Conservation (phyloP, 768 basidiomycete genomes). For the Mycena metata region DNA sequence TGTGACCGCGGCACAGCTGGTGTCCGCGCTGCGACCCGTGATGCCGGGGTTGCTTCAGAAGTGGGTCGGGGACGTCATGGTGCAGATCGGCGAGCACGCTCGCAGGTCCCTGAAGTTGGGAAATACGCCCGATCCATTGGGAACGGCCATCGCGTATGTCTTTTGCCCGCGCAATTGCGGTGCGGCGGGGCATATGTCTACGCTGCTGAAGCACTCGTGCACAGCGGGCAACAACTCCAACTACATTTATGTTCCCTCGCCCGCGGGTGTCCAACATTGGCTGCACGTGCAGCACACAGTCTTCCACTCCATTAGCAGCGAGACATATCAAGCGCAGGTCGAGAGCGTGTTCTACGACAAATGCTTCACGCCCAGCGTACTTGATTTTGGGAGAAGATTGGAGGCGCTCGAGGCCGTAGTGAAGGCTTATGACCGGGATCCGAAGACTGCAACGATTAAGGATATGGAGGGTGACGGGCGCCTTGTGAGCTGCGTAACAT, state of each 20-base stretch:
- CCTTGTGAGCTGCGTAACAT: neutral
- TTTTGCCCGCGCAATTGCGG: conserved; percentile 11
- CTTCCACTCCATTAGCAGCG: neutral
- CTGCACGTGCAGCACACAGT: neutral
- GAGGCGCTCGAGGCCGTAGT: conserved; percentile 16
- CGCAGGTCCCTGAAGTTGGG: neutral
- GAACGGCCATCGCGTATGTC: conserved; percentile 14
- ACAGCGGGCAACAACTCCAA: neutral
- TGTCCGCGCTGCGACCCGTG: neutral
- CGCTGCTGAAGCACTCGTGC: conserved; percentile 19
- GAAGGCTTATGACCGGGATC: conserved; percentile 12
- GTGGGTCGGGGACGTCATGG: conserved; percentile 11
- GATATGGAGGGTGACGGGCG: conserved; percentile 11
- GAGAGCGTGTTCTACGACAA: neutral
- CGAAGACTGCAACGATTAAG: conserved; percentile 12
- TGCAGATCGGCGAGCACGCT: conserved; percentile 8
- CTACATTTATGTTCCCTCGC: too few species aligned
- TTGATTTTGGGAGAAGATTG: conserved; percentile 1
- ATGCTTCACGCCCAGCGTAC: conserved; percentile 4
- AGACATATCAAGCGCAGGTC: neutral
- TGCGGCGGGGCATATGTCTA: neutral
- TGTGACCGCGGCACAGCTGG: neutral
- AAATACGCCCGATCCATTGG: neutral
- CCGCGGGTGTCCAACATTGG: neutral
- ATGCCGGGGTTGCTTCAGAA: conserved; percentile 16